Percentiles rank a stretch among this genome's conserved stretches.
Evolutionary conservation across 768 basidiomycete genomes (phyloP).

Genomic region (Cystobasidium onofrii): DNA sequence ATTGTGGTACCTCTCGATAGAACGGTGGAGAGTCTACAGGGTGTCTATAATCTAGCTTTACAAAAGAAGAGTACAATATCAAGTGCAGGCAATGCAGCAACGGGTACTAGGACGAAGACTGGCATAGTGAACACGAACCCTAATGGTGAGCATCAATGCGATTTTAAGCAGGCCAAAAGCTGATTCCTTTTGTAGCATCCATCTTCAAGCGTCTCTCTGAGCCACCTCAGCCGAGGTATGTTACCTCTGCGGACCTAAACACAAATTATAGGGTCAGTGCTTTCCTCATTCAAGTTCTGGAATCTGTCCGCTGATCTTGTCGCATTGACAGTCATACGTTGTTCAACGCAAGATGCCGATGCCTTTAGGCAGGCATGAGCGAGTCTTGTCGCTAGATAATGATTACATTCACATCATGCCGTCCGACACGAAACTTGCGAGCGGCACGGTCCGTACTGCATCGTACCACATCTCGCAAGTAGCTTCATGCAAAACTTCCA

Average conservation of each 20-base stretch:
- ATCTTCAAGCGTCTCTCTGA: conserved; percentile 87
- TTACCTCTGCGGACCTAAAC: conserved; percentile 65
- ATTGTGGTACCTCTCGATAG: conserved; percentile 83
- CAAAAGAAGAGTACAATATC: conserved; percentile 70
- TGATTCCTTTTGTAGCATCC: conserved; percentile 55
- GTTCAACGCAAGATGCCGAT: conserved; percentile 92
- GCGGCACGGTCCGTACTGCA: conserved; percentile 74
- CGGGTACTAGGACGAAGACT: conserved; percentile 44
- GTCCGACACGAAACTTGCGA: conserved; percentile 52
- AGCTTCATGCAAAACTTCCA: conserved; percentile 69
- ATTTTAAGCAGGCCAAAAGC: background rate
- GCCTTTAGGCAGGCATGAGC: conserved; percentile 80
- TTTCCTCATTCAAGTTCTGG: too few relatives aligned
- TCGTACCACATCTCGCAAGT: conserved; percentile 89
- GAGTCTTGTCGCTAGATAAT: conserved; percentile 86
- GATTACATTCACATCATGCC: conserved; percentile 52
- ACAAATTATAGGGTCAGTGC: conserved; percentile 70
- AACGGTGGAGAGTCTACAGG: conserved; percentile 90
- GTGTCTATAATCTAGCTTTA: conserved; percentile 70
- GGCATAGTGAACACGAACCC: conserved; percentile 73
- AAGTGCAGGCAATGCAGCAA: conserved; percentile 60
- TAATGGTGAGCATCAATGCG: conserved; percentile 53
- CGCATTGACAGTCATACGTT: conserved; percentile 62
- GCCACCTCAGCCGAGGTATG: conserved; percentile 53
- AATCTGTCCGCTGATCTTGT: background rate